A percentile compares a stretch with the other conserved stretches of the same genome.
Evolutionary conservation across 2,329 filamentous ascomycete genomes (phyloP).

Genomic region (Mariannaea elegans): DNA sequence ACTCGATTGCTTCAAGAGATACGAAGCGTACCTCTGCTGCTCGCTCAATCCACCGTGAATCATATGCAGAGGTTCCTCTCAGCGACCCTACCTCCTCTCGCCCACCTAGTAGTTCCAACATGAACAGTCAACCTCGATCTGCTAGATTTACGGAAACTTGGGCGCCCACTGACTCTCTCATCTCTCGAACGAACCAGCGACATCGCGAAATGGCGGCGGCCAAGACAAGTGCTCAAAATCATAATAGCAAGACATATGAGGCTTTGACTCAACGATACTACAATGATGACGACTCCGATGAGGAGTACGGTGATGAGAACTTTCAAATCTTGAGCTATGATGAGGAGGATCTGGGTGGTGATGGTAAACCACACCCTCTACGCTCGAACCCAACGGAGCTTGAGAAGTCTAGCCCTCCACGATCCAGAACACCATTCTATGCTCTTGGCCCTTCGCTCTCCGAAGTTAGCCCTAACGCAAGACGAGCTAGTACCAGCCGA

Average conservation of each 20-base stretch:
- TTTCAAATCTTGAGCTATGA: slow-evolving; percentile 37
- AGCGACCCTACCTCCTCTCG: slow-evolving; percentile 48
- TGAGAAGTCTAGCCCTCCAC: slow-evolving; percentile 25
- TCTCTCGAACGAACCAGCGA: slow-evolving; percentile 63
- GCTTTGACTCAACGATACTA: slow-evolving; percentile 57
- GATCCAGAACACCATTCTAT: slow-evolving; percentile 34
- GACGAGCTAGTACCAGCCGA: slow-evolving; percentile 52
- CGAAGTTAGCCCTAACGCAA: slow-evolving; percentile 57
- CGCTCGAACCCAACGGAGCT: slow-evolving; percentile 56
- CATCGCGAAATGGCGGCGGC: slow-evolving; percentile 53
- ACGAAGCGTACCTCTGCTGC: slow-evolving; percentile 57
- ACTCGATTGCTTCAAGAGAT: slow-evolving; percentile 54
- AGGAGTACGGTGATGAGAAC: slow-evolving; percentile 51
- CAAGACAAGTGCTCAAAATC: slow-evolving; percentile 44
- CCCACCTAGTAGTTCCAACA: slow-evolving; percentile 33
- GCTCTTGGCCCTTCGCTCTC: slow-evolving; percentile 47
- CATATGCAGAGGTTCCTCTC: slow-evolving; percentile 61
- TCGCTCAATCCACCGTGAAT: slow-evolving; percentile 49
- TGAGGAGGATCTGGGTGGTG: slow-evolving; percentile 38
- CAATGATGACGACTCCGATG: slow-evolving; percentile 51
- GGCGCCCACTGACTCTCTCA: slow-evolving; percentile 63
- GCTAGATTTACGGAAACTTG: slow-evolving; percentile 64
- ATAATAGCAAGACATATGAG: slow-evolving; percentile 53
- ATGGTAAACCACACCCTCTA: slow-evolving; percentile 61
- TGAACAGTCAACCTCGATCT: slow-evolving; percentile 46